Base-by-base conservation (phyloP, 2,329 filamentous ascomycete genomes). In the Chrysoporthe cubensis region DNA sequence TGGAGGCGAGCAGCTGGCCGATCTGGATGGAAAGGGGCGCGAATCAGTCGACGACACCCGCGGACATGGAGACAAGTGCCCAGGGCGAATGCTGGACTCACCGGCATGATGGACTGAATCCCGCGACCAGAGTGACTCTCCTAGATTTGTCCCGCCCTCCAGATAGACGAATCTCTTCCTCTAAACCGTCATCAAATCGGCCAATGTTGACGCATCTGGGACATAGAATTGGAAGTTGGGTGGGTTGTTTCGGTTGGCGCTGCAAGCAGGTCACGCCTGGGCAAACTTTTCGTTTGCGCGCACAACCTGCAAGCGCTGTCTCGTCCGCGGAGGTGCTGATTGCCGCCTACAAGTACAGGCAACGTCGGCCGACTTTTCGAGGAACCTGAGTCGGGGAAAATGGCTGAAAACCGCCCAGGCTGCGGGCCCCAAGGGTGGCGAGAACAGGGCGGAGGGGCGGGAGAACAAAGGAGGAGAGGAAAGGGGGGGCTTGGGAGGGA, bases 1-100 rank as follows among this genome's bases (percentile, higher is more conserved):
- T 90, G 75, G 87, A 85, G 71, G 87, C 88, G 44, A 88, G 81
- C n/a, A 88, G 79, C 71, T 88, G 85, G 69, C 82, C 78, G 72
- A 88, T 87, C 84, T 86, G 68, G 56, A 70, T 54, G 21, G 42
- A 11, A 66, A 26, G 32, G 61, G 63, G 66, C 32, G 26, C 65
- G 64, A 63, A 67, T 66, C 50, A 72, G 63, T 26, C 40, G 44
- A 54, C 50, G 46, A 57, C 21, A 21, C 46, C 14, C 40, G 4
- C 9, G 52, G 32, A 37, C 18, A 9, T 34, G 7, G 48, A n/a
- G 2, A 34, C 21, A 32, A 37, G 54, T 37, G 58, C 14, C 57
- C 34, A 58, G 64, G 58, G 44, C 43, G 57, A 56, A 54, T 16
- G 37, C 48, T 16, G n/a, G 63, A 78, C 78, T 71, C 69, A 81